These are phyloP conservation scores for Verbascum thapsus DNA, from an alignment of 257 asterid genomes.

Conservation along the genomic window DNA sequence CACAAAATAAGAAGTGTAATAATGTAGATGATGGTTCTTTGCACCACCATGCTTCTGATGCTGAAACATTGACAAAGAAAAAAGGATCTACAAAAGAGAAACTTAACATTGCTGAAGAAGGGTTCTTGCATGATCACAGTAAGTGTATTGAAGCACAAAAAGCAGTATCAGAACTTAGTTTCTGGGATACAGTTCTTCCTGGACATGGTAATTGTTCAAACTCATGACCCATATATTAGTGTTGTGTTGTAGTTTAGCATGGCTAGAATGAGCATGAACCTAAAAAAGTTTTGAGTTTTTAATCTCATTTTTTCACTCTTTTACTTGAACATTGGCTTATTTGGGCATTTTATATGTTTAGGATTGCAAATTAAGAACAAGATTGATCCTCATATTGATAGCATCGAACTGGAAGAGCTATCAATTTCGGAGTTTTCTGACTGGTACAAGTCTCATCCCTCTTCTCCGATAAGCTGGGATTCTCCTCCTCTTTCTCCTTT, in stretches of 20 bases:
- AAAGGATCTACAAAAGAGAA: slow-evolving; percentile 28
- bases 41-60: slow-evolving; percentile 36
- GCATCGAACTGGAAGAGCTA: slow-evolving; percentile 42
- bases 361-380: not conserved
- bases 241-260: slow-evolving; percentile 15
- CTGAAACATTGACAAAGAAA: slow-evolving; percentile 36
- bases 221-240: slow-evolving; percentile 5
- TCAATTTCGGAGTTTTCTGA: slow-evolving; percentile 43
- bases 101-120: slow-evolving; percentile 51
- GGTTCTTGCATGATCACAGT: slow-evolving; percentile 66
- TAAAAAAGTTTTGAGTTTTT: not conserved
- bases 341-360: not conserved
- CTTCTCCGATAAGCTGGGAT: slow-evolving; percentile 38
- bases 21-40: slow-evolving; percentile 36
- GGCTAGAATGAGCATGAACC: not conserved
- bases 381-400: slow-evolving; percentile 22
- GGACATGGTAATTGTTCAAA: slow-evolving; percentile 52
- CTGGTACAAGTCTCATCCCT: slow-evolving; percentile 48
- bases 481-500: slow-evolving; percentile 35
- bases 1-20: slow-evolving; percentile 40
- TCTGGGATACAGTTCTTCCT: slow-evolving; percentile 65
- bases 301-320: not conserved
- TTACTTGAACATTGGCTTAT: slow-evolving; percentile 1
- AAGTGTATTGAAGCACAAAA: slow-evolving; percentile 67
- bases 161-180: slow-evolving; percentile 29